Percentiles rank a stretch among this genome's conserved stretches.
Evolutionary conservation across 257 asterid species (phyloP).

Genomic region (Euphrasia confusa): DNA sequence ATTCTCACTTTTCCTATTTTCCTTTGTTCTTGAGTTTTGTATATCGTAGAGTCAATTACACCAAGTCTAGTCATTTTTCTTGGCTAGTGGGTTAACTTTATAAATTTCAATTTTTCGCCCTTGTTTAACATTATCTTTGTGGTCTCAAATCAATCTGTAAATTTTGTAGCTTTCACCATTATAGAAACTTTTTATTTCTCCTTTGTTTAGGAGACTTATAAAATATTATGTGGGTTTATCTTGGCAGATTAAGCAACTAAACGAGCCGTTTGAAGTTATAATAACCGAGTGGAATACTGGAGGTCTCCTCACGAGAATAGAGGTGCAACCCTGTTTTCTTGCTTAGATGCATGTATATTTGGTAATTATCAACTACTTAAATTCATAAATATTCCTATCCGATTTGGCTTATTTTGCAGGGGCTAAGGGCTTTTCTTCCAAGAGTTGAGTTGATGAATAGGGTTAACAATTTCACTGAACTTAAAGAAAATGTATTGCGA

Average conservation of each 20-base stretch:
- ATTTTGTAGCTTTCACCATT: conserved; percentile 15
- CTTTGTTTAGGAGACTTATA: conserved; percentile 1
- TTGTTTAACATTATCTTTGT: neutral
- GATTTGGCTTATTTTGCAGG: conserved; percentile 48
- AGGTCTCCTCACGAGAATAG: conserved; percentile 92
- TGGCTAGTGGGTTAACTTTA: neutral
- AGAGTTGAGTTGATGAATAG: conserved; percentile 85
- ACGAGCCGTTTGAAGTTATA: conserved; percentile 72
- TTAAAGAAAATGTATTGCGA: conserved; percentile 68
- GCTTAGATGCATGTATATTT: conserved; percentile 6
- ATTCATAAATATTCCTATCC: neutral
- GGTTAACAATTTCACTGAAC: conserved; percentile 64
- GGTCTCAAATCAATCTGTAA: conserved; percentile 9
- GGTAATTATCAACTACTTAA: neutral
- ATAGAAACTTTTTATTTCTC: neutral
- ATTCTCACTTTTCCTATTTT: neutral
- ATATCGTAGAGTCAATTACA: neutral
- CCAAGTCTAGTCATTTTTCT: neutral
- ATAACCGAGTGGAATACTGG: conserved; percentile 95
- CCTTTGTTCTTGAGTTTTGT: neutral
- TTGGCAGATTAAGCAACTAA: conserved; percentile 75
- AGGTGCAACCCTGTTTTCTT: conserved; percentile 28
- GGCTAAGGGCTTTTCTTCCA: conserved; percentile 90
- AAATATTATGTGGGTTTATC: conserved; percentile 18
- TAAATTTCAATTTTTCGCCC: neutral